phyloP scores from a whole-genome alignment of 768 basidiomycete genomes.

The Chalciporus chontae region DNA sequence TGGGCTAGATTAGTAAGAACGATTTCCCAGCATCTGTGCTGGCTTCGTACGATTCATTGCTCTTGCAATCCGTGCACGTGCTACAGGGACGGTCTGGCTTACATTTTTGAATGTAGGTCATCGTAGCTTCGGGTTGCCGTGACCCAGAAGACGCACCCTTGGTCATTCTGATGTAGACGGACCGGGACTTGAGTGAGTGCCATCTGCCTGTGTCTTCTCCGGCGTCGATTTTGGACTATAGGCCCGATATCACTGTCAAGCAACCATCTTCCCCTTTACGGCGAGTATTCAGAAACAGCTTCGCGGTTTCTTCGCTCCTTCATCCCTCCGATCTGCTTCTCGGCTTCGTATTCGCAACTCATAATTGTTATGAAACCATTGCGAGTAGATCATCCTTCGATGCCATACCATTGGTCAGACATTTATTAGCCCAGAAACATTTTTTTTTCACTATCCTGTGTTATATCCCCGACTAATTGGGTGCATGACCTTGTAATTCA shows the following conservation, averaged over 20 bases:
- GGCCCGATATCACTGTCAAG: neutral
- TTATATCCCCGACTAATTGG: no score
- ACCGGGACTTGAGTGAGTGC: neutral
- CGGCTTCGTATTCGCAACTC: constrained; percentile 15
- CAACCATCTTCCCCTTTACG: constrained; percentile 15
- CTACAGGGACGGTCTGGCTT: neutral
- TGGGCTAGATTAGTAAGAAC: constrained; percentile 19
- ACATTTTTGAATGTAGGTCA: neutral
- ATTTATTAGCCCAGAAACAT: no score
- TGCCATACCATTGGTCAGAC: neutral
- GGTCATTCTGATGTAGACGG: neutral
- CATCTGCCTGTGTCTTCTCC: neutral
- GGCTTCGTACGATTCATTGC: constrained; percentile 29
- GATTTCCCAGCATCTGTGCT: constrained; percentile 7
- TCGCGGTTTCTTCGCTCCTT: constrained; percentile 13
- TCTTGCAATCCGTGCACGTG: constrained; percentile 8
- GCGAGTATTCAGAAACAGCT: constrained; percentile 8
- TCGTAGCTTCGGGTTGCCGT: neutral
- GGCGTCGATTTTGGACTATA: neutral
- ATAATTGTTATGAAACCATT: constrained; percentile 14
- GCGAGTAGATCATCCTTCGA: constrained; percentile 6
- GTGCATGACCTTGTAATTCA: neutral
- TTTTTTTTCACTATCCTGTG: no score
- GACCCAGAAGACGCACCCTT: neutral
- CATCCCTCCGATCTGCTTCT: constrained; percentile 26